Evolutionary conservation across 1,284 basidiomycete genomes (phyloP).

Genomic region (Puccinia novopanici): DNA sequence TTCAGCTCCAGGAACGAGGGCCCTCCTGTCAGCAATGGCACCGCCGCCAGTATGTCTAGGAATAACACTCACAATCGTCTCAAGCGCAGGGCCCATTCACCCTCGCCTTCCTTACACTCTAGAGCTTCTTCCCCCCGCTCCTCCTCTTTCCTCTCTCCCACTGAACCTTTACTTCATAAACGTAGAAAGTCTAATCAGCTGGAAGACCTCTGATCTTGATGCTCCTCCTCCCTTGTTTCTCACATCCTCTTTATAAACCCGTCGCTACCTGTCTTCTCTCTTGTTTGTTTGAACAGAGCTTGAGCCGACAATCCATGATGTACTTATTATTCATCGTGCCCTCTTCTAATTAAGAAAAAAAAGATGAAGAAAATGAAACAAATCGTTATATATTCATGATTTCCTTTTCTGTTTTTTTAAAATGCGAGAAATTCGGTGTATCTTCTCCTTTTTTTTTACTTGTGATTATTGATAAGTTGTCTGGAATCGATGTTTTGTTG

Average conservation of each 20-base stretch:
- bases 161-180: conserved; percentile 1
- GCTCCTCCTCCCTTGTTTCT: neutral
- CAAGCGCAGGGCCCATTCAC: conserved; percentile 13
- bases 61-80: conserved; percentile 1
- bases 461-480: too few species aligned
- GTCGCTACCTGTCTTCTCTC: neutral
- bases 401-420: too few species aligned
- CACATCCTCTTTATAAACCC: neutral
- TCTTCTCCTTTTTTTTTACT: too few species aligned
- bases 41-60: neutral
- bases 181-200: conserved; percentile 17
- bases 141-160: conserved; percentile 21
- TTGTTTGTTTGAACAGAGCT: neutral
- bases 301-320: too few species aligned
- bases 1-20: conserved; percentile 7
- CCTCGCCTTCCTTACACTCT: conserved; percentile 1
- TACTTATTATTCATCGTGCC: too few species aligned
- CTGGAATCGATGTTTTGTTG: too few species aligned
- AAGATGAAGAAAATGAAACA: too few species aligned
- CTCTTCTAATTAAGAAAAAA: too few species aligned
- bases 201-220: neutral
- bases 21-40: neutral
- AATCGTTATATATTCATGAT: too few species aligned
- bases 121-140: conserved; percentile 20
- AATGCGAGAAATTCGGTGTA: too few species aligned